Conservation (phyloP, 2,329 filamentous ascomycete species). For the Hypoxylon sp. region DNA sequence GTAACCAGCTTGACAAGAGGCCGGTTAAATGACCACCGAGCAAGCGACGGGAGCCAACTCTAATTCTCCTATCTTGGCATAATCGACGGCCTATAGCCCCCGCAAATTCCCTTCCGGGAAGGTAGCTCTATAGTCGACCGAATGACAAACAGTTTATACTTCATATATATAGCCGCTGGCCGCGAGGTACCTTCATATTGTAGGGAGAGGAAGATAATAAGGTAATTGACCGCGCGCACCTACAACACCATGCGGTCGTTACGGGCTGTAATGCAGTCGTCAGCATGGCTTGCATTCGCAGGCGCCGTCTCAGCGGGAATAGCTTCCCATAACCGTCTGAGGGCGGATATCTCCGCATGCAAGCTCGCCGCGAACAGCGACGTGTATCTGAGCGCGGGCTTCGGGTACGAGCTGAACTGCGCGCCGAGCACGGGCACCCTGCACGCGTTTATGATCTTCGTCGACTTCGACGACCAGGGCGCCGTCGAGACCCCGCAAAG, state of each 20-base stretch:
- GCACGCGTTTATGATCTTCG: conserved; percentile 53
- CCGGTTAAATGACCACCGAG: too few relatives aligned
- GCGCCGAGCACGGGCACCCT: conserved; percentile 50
- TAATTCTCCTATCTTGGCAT: too few relatives aligned
- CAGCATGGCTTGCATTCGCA: conserved; percentile 3
- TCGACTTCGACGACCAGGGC: conserved; percentile 51
- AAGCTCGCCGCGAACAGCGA: conserved; percentile 44
- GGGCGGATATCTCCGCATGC: conserved; percentile 41
- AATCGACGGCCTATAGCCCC: too few relatives aligned
- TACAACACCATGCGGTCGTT: neutral
- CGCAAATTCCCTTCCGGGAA: conserved; percentile 24
- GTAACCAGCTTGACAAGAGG: too few relatives aligned
- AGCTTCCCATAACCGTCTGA: neutral
- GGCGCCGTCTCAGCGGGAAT: conserved; percentile 6
- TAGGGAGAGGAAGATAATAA: neutral
- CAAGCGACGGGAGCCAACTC: too few relatives aligned
- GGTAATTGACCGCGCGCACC: neutral
- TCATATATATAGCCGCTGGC: too few relatives aligned
- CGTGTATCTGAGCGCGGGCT: conserved; percentile 49
- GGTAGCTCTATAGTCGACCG: neutral
- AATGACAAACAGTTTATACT: neutral
- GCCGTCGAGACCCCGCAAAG: conserved; percentile 42
- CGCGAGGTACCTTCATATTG: neutral
- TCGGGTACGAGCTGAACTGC: conserved; percentile 48
- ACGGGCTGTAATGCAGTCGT: neutral